Evolutionary conservation across 1,284 basidiomycete species (phyloP).

Genomic region (Ustilago esculenta): DNA sequence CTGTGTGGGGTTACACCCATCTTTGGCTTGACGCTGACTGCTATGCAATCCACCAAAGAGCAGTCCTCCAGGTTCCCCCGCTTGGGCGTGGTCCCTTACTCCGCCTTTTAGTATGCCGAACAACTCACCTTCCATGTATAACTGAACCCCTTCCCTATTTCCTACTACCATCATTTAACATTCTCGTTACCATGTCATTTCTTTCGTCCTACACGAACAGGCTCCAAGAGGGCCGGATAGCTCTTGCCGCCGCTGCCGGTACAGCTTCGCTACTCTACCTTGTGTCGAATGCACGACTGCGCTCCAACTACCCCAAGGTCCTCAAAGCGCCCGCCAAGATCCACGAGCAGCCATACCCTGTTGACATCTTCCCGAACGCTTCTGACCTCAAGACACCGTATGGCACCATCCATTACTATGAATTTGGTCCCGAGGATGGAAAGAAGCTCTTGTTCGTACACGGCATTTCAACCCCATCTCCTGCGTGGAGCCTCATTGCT

Average conservation of each 20-base stretch:
- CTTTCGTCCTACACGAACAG: constrained; percentile 15
- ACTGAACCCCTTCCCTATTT: background rate
- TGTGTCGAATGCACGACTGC: constrained; percentile 17
- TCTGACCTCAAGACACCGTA: constrained; percentile 38
- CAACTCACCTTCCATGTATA: background rate
- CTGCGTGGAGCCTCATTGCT: constrained; percentile 33
- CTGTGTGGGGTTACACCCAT: too few species aligned
- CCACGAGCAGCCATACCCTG: constrained; percentile 33
- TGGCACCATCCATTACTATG: constrained; percentile 49
- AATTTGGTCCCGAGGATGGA: constrained; percentile 52
- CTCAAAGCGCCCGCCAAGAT: constrained; percentile 41
- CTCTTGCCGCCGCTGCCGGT: constrained; percentile 34
- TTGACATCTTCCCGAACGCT: constrained; percentile 38
- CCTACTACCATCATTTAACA: constrained; percentile 5
- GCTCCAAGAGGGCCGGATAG: constrained; percentile 24
- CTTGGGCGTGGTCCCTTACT: constrained; percentile 1
- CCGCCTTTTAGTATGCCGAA: constrained; percentile 1
- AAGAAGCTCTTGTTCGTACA: constrained; percentile 62
- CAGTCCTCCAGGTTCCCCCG: background rate
- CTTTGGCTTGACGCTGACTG: too few species aligned
- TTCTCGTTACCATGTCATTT: constrained; percentile 24
- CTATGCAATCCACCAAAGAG: too few species aligned
- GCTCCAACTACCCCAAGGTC: constrained; percentile 39
- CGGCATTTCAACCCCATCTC: constrained; percentile 52
- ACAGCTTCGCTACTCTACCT: constrained; percentile 36